Evolutionary conservation across 441 rosid genomes (phyloP), one percentile per base, ranked within the genome.

Genomic region (Populus tomentosa): DNA sequence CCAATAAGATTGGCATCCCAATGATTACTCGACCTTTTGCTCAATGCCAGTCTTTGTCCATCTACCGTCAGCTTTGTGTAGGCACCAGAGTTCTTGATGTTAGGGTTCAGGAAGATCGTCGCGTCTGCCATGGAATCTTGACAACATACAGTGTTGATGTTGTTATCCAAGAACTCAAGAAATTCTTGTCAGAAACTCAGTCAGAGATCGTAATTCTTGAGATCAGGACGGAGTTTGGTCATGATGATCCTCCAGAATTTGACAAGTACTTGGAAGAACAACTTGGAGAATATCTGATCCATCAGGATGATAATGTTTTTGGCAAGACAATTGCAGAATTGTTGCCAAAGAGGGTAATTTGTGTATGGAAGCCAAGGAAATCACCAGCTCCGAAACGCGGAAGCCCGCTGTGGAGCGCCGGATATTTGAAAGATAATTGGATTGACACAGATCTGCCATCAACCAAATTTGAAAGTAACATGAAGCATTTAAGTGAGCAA

Each of bases 401-500:
- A 1, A 87, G 86, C 21, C 85, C 85, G 0, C 64, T 92, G 13
- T 94, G 98, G 99, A 87, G 89, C 42, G 73, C 93, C 0, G 92
- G 90, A 32, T 85, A 89, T 64, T 78, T 96, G 76, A 94, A 90
- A 77, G 98, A 96, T 76, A 87, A 94, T 18, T 96, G 98, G 99
- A 85, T 89, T 70, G 97, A 96, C 71, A 96, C 98, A 1, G 98
- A 94, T 82, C 83, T 96, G 77, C 98, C 98, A 3, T 88, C 89
- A 4, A 94, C 98, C 0, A 96, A 96, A 42, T 94, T 92, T 62
- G 94, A 92, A 42, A 91, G 89, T 83, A 96, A 96, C 71, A 14
- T 92, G 74, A 90, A 89, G 84, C 88, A 86, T 81, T 73, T 94
- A 80, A 82, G 84, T n/a, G 88, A 89, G 83, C 98, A 92, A 79